A percentile compares a stretch with the other conserved stretches of the same genome.
These are phyloP conservation scores for Luzula sylvatica DNA, from an alignment of 176 grass and related monocot genomes.

Conservation along the genomic window DNA sequence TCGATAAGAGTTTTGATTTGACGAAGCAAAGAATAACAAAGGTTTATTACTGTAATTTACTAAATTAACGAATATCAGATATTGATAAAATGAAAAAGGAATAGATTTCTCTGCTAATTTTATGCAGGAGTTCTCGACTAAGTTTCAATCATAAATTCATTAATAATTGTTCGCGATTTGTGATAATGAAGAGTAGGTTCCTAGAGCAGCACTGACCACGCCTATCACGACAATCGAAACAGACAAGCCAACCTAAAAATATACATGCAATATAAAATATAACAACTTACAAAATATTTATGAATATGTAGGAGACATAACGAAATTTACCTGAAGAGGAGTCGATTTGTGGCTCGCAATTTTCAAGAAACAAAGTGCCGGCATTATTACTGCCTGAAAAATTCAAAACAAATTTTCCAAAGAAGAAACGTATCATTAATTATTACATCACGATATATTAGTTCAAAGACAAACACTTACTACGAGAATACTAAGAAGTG, in stretches of 20 bases:
- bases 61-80: not conserved
- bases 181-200: slow-evolving; percentile 61
- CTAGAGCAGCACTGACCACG: slow-evolving; percentile 27
- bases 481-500: slow-evolving; percentile 83
- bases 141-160: not conserved
- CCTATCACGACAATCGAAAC: slow-evolving; percentile 41
- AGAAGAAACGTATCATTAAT: too few species aligned
- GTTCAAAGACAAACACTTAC: slow-evolving; percentile 35
- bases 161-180: slow-evolving; percentile 37
- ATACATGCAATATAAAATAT: not conserved
- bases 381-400: slow-evolving; percentile 73
- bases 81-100: not conserved
- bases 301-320: not conserved
- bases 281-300: not conserved
- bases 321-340: slow-evolving; percentile 35
- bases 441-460: too few species aligned
- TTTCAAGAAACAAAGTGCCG: slow-evolving; percentile 80
- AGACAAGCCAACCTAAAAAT: slow-evolving; percentile 48
- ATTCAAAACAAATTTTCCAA: too few species aligned
- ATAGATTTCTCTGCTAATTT: not conserved
- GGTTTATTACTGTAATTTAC: too few species aligned
- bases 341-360: slow-evolving; percentile 69
- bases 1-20: not conserved
- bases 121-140: not conserved
- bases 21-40: not conserved